Percentiles rank a stretch among this genome's conserved stretches.
These are phyloP conservation scores for Cornus controversa DNA, from an alignment of 148 eudicot genomes.

Conservation along the genomic window DNA sequence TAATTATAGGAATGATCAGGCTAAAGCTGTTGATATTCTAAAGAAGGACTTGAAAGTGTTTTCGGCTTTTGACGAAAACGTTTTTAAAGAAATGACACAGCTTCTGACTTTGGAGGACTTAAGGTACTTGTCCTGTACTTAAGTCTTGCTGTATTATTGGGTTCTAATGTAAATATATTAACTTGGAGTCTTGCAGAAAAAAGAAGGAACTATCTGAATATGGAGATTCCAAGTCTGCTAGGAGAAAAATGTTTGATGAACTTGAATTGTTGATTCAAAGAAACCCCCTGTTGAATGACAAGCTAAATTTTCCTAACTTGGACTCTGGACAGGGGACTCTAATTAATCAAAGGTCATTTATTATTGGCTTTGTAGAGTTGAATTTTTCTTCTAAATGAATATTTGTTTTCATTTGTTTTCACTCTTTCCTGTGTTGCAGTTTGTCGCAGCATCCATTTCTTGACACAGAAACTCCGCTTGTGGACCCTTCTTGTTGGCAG, in stretches of 20 bases:
- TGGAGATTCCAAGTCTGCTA: conserved; percentile 73
- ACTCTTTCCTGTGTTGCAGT: conserved; percentile 36
- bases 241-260: conserved; percentile 67
- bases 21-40: conserved; percentile 79
- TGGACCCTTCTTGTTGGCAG: conserved; percentile 84
- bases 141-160: not conserved
- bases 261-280: conserved; percentile 72
- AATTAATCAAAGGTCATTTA: conserved; percentile 65
- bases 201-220: conserved; percentile 72
- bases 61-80: conserved; percentile 76
- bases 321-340: conserved; percentile 62
- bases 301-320: conserved; percentile 61
- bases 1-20: conserved; percentile 58
- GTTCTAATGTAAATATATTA: not conserved
- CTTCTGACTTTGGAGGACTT: conserved; percentile 72
- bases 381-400: not conserved
- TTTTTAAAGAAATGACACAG: conserved; percentile 77
- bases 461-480: conserved; percentile 85
- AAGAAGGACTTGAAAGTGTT: conserved; percentile 85
- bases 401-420: conserved; percentile 7
- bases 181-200: conserved; percentile 55
- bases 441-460: conserved; percentile 94
- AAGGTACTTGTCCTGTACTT: conserved; percentile 34
- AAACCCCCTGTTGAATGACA: conserved; percentile 69
- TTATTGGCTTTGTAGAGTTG: not conserved